Conservation (phyloP, 1,284 basidiomycete species). For the Cutaneotrichosporon arboriforme region DNA sequence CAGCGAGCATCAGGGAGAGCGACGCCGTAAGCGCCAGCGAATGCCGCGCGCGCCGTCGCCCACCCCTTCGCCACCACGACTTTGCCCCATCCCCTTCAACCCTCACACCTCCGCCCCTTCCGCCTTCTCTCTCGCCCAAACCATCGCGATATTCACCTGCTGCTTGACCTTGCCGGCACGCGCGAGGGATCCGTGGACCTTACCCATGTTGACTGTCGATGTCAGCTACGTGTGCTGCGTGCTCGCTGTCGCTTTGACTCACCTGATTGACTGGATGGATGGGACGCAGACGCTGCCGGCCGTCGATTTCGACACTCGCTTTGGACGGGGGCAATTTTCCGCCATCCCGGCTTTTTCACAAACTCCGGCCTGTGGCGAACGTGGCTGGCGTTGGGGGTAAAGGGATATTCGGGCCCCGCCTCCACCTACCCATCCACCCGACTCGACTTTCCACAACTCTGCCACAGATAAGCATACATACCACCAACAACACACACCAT, state of each 20-base stretch:
- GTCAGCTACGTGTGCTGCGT: not conserved
- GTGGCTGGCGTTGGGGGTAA: not conserved
- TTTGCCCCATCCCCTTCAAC: not conserved
- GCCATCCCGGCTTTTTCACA: not conserved
- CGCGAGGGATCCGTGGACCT: constrained; percentile 98
- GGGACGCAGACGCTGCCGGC: not conserved
- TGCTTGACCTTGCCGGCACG: constrained; percentile 99
- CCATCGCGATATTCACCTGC: constrained; percentile 52
- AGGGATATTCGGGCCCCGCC: not conserved
- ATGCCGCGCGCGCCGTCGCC: not conserved
- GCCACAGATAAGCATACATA: not conserved
- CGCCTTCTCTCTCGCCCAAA: not conserved
- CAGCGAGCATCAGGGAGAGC: too few species aligned
- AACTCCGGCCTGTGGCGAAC: not conserved
- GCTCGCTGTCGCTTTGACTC: constrained; percentile 3
- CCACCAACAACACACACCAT: not conserved
- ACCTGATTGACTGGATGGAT: constrained; percentile 8
- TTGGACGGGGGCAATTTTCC: not conserved
- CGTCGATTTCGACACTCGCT: not conserved
- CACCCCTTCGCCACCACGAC: not conserved
- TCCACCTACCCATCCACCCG: not conserved
- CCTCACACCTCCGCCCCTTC: not conserved
- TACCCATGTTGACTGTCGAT: constrained; percentile 50
- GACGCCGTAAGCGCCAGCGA: too few species aligned
- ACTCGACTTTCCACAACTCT: not conserved